Evolutionary conservation across 257 asterid genomes (phyloP).

Genomic region (Solanum rostratum): DNA sequence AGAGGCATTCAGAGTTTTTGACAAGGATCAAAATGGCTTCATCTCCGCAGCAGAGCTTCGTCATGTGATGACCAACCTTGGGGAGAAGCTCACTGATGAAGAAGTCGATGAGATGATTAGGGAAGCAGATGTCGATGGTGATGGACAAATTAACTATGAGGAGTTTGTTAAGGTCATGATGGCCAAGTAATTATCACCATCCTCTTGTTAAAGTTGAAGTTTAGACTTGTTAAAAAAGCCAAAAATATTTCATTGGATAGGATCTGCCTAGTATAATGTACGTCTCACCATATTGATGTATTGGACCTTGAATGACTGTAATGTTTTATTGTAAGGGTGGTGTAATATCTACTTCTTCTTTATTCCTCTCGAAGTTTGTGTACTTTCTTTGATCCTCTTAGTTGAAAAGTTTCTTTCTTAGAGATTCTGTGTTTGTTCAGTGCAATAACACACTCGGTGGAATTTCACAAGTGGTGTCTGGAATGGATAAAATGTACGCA

Average conservation of each 20-base stretch:
- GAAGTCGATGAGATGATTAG: slow-evolving; percentile 72
- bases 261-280: background rate
- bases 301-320: slow-evolving; percentile 8
- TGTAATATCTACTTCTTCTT: background rate
- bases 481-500: no score
- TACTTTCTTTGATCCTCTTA: background rate
- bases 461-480: no score
- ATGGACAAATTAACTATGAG: slow-evolving; percentile 53
- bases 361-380: background rate
- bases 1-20: slow-evolving; percentile 62
- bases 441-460: no score
- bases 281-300: background rate
- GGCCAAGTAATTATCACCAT: slow-evolving; percentile 35
- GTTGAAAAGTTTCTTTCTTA: background rate
- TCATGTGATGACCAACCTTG: slow-evolving; percentile 57
- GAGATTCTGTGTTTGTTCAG: no score
- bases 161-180: slow-evolving; percentile 59
- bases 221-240: background rate
- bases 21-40: slow-evolving; percentile 70
- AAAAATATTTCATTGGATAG: slow-evolving; percentile 1
- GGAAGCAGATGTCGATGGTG: slow-evolving; percentile 64
- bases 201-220: slow-evolving; percentile 1
- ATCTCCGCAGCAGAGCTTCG: slow-evolving; percentile 64
- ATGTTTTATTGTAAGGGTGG: slow-evolving; percentile 14
- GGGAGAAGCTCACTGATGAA: slow-evolving; percentile 67